Percentiles rank a stretch among this genome's conserved stretches.
These are phyloP conservation scores for Porphyrellus sp. DNA, from an alignment of 1,284 basidiomycete genomes.

Conservation along the genomic window DNA sequence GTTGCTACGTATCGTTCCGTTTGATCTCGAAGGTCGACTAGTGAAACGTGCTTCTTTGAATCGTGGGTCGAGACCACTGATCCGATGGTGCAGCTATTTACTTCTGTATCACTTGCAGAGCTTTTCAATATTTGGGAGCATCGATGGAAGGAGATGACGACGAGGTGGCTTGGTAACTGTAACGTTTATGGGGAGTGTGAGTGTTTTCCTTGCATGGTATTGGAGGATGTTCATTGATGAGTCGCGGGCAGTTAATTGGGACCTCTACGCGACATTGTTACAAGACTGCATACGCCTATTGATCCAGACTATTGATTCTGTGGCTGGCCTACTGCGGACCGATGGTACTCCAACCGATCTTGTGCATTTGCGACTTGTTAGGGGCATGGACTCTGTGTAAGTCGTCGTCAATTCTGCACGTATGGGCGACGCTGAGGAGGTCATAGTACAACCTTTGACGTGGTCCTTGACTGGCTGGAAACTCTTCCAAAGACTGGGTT, in stretches of 20 bases:
- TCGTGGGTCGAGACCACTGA: slow-evolving; percentile 38
- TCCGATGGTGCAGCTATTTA: neutral
- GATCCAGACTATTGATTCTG: slow-evolving; percentile 37
- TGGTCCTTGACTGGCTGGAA: slow-evolving; percentile 43
- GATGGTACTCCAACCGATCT: slow-evolving; percentile 23
- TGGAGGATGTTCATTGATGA: slow-evolving; percentile 3
- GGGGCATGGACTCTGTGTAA: slow-evolving; percentile 30
- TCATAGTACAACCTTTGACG: slow-evolving; percentile 44
- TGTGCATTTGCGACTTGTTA: slow-evolving; percentile 10
- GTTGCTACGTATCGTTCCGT: slow-evolving; percentile 39
- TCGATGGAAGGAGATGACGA: slow-evolving; percentile 45
- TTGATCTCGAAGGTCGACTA: slow-evolving; percentile 58
- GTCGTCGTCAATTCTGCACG: slow-evolving; percentile 1
- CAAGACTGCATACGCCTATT: slow-evolving; percentile 42
- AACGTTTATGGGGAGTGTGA: slow-evolving; percentile 48
- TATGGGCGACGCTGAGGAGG: slow-evolving; percentile 11
- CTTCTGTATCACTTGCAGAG: slow-evolving; percentile 31
- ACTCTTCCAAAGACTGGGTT: slow-evolving; percentile 23
- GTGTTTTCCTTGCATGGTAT: slow-evolving; percentile 25
- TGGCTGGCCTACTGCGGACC: slow-evolving; percentile 32
- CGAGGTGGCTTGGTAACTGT: slow-evolving; percentile 58
- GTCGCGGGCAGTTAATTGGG: slow-evolving; percentile 55
- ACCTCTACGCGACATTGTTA: slow-evolving; percentile 49
- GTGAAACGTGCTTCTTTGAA: slow-evolving; percentile 46
- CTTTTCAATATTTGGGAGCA: slow-evolving; percentile 49